A percentile compares a stretch with the other conserved stretches of the same genome.
Conservation (phyloP, 805 yeast genomes). For the Wickerhamiella siamensis region DNA sequence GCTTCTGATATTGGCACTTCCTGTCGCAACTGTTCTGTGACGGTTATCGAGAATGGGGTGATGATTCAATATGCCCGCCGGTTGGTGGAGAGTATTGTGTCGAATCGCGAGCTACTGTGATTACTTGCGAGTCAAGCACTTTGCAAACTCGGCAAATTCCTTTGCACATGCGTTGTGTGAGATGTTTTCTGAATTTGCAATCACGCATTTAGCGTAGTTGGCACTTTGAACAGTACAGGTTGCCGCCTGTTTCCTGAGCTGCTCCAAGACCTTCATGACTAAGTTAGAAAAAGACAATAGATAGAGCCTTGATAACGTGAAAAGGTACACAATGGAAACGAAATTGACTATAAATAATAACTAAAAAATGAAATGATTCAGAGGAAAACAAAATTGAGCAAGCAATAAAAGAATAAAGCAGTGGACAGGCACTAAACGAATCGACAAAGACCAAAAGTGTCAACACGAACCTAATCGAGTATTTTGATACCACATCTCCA, state of each 20-base stretch:
- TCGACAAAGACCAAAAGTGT: not conserved
- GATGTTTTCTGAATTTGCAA: conserved; percentile 14
- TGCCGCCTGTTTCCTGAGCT: conserved; percentile 13
- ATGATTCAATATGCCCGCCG: conserved; percentile 10
- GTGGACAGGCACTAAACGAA: no score
- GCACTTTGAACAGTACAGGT: conserved; percentile 13
- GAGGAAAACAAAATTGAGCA: no score
- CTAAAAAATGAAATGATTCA: no score
- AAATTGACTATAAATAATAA: no score
- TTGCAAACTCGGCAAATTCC: conserved; percentile 13
- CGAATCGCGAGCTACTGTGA: not conserved
- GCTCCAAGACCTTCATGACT: conserved; percentile 8
- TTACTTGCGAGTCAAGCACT: conserved; percentile 12
- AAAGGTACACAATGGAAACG: no score
- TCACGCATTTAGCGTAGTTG: conserved; percentile 15
- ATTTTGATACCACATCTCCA: not conserved
- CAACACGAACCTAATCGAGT: not conserved
- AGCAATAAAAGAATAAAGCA: no score
- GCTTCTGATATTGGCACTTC: not conserved
- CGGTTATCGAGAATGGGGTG: conserved; percentile 10
- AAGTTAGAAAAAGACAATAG: not conserved
- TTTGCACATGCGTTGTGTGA: conserved; percentile 13
- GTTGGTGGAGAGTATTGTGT: conserved; percentile 3
- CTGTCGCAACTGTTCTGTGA: conserved; percentile 15
- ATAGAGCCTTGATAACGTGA: no score